Evolutionary conservation across 768 basidiomycete genomes (phyloP).

Genomic region (Suillus subluteus): DNA sequence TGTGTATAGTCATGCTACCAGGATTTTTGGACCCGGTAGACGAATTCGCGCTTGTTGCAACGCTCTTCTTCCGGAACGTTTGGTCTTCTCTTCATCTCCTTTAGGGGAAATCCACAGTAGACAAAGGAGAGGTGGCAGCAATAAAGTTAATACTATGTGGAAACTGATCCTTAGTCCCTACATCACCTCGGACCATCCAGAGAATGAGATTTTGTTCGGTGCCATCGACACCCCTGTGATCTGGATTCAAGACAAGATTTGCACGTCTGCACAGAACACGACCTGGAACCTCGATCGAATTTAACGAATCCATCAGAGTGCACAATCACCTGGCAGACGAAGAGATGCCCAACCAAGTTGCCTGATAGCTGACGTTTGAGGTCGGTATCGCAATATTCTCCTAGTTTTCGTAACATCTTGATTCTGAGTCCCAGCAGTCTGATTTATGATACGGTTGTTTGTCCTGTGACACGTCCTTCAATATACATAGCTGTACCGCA

Average conservation of each 20-base stretch:
- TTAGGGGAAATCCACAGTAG: background rate
- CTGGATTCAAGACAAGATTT: background rate
- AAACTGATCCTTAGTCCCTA: background rate
- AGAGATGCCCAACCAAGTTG: background rate
- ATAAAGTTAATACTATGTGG: background rate
- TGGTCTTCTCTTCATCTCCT: background rate
- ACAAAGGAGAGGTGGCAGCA: background rate
- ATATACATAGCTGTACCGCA: background rate
- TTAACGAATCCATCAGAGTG: background rate
- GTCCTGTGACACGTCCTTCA: background rate
- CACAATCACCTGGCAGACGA: background rate
- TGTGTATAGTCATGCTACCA: background rate
- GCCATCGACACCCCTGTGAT: background rate
- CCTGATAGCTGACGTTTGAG: background rate
- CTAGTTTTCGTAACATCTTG: background rate
- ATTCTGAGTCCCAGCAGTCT: background rate
- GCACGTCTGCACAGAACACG: background rate
- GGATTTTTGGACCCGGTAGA: background rate
- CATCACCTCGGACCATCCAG: slow-evolving; percentile 1
- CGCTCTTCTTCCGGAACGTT: background rate
- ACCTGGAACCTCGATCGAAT: background rate
- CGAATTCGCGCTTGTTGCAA: background rate
- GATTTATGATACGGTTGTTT: background rate
- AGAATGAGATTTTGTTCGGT: background rate
- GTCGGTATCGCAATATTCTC: background rate